These are phyloP conservation scores for Cryptosporidium ryanae DNA, from an alignment of 169 alveolate genomes.

Conservation along the genomic window DNA sequence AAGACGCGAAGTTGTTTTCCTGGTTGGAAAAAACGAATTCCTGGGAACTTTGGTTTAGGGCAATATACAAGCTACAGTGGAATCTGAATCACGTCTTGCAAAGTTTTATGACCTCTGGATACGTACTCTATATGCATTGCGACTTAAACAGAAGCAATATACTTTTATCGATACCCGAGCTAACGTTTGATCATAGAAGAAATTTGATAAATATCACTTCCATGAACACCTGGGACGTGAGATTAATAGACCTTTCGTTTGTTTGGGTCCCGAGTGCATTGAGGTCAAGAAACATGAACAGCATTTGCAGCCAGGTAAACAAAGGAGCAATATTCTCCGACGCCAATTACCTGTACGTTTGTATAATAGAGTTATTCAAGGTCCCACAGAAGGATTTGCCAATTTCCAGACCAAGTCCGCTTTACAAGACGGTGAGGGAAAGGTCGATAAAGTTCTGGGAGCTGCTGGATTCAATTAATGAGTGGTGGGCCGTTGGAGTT, in stretches of 20 bases:
- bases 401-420: conserved; percentile 36
- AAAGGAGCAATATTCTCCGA: conserved; percentile 60
- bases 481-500: conserved; percentile 66
- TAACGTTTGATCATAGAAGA: conserved; percentile 50
- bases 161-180: conserved; percentile 32
- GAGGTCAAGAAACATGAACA: conserved; percentile 42
- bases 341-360: conserved; percentile 29
- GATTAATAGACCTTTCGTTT: conserved; percentile 67
- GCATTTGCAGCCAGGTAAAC: conserved; percentile 65
- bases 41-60: conserved; percentile 63
- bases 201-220: conserved; percentile 34
- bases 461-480: conserved; percentile 26
- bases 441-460: conserved; percentile 38
- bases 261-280: conserved; percentile 59
- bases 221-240: conserved; percentile 46
- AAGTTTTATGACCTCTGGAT: conserved; percentile 61
- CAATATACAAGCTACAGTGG: conserved; percentile 56
- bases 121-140: conserved; percentile 69
- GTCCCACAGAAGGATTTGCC: conserved; percentile 61
- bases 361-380: conserved; percentile 34
- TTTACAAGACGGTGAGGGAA: conserved; percentile 25
- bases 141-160: conserved; percentile 71
- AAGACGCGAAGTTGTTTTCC: conserved; percentile 2
- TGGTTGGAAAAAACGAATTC: conserved; percentile 58
- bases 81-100: conserved; percentile 42